Percentiles rank a stretch among this genome's conserved stretches.
Evolutionary conservation across 106 monocot species (phyloP).

Genomic region (Gastrodia elata): DNA sequence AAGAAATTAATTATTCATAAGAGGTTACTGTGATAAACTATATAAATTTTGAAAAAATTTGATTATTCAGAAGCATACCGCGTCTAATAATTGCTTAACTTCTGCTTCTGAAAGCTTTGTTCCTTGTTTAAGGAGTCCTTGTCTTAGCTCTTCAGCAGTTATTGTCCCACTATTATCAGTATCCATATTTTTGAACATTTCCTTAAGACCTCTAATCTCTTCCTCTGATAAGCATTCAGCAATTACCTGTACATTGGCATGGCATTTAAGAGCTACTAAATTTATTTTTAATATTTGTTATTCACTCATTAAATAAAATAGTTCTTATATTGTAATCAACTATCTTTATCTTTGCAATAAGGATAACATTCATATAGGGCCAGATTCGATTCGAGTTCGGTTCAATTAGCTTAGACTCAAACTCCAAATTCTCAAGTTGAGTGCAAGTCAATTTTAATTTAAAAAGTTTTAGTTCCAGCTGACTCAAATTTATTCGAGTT

Average conservation of each 20-base stretch:
- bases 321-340: no score
- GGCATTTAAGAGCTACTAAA: neutral
- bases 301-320: neutral
- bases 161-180: conserved; percentile 77
- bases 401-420: no score
- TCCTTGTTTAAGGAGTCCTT: conserved; percentile 55
- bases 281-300: neutral
- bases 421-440: no score
- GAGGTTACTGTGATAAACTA: conserved; percentile 2
- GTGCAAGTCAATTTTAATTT: no score
- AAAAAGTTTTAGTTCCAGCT: no score
- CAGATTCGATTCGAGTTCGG: no score
- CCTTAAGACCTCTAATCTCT: conserved; percentile 58
- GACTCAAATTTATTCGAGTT: no score
- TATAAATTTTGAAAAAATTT: no score
- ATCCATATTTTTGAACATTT: conserved; percentile 79
- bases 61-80: no score
- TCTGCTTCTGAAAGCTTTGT: conserved; percentile 54
- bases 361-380: no score
- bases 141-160: conserved; percentile 61
- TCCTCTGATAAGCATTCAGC: conserved; percentile 71
- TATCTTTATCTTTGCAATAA: no score
- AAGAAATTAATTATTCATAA: neutral
- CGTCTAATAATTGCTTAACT: conserved; percentile 59
- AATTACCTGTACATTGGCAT: conserved; percentile 35